A percentile compares a stretch with the other conserved stretches of the same genome.
Conservation (phyloP, 257 asterid genomes). For the Fraxinus excelsior region DNA sequence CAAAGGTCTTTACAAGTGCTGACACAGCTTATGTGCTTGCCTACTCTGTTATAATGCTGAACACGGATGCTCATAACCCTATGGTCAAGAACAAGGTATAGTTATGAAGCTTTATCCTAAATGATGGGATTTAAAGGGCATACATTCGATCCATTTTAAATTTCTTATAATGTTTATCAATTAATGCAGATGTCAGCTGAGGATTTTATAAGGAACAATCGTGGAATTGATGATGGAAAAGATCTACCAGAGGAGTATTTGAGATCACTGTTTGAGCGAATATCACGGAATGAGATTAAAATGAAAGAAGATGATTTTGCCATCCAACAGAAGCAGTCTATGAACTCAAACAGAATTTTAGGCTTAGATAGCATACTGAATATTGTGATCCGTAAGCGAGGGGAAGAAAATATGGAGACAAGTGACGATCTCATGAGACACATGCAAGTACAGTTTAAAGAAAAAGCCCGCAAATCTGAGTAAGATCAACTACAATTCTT, state of each 20-base stretch:
- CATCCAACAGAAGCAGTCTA: slow-evolving; percentile 84
- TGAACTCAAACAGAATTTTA: slow-evolving; percentile 69
- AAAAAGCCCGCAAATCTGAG: slow-evolving; percentile 99
- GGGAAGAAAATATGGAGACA: slow-evolving; percentile 80
- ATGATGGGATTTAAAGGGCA: slow-evolving; percentile 14
- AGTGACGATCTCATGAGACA: slow-evolving; percentile 93
- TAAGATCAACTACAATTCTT: slow-evolving; percentile 49
- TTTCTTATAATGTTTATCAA: slow-evolving; percentile 24
- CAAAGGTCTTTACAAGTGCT: slow-evolving; percentile 86
- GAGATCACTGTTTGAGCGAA: slow-evolving; percentile 87
- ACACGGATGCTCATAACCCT: slow-evolving; percentile 98
- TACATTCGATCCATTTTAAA: slow-evolving; percentile 9
- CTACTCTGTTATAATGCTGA: slow-evolving; percentile 92
- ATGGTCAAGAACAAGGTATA: slow-evolving; percentile 95
- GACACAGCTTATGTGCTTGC: slow-evolving; percentile 99
- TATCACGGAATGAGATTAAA: slow-evolving; percentile 91
- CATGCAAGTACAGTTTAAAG: slow-evolving; percentile 99
- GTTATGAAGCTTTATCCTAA: slow-evolving; percentile 24
- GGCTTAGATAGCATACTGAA: slow-evolving; percentile 89
- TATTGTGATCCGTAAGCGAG: slow-evolving; percentile 89
- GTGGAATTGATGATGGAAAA: slow-evolving; percentile 98
- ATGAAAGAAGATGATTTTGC: slow-evolving; percentile 95
- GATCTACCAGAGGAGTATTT: slow-evolving; percentile 92
- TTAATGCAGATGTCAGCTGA: slow-evolving; percentile 86
- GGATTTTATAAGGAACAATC: slow-evolving; percentile 92